Evolutionary conservation across 2,329 filamentous ascomycete genomes (phyloP), one percentile per base, ranked within the genome.

Genomic region (Aspergillus alliaceus): DNA sequence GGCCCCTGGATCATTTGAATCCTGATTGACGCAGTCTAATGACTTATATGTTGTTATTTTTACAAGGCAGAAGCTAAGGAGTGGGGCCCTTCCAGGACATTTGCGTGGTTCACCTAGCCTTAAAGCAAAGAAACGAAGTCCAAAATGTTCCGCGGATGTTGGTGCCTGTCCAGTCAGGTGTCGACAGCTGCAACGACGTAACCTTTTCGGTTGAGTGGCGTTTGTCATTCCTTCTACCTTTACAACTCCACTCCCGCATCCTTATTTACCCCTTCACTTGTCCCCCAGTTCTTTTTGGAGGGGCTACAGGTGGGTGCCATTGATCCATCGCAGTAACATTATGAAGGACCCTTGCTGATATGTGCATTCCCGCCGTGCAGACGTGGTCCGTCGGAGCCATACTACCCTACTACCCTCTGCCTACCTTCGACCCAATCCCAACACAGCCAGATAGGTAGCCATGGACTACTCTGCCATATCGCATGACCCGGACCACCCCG

Each of bases 401-500:
- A 62, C 32, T 51, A 37, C 51, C n/a, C n/a, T 63, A 59, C 58
- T 61, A 60, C 24, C 18, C 37, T n/a, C n/a, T n/a, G n/a, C n/a
- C n/a, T n/a, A n/a, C n/a, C n/a, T 34, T 42, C 40, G 27, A 39
- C 47, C 56, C 59, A n/a, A 55, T 61, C 53, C 54, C 59, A 51
- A 56, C 31, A 58, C 44, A 47, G 22, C 32, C 22, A 24, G 56
- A 56, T 46, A 24, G 56, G 55, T 46, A 47, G 24, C 53, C 20
- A 90, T 90, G 87, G 87, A 90, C 71, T 90, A 90, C 72, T 86
- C 86, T 55, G 72, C 79, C 32, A 76, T 84, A 51, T 77, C 80
- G 53, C 76, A 82, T 63, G 84, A 87, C 66, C 79, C 82, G 31
- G 84, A 86, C 54, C 79, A 84, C 67, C 81, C 83, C 44, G 78